Base-by-base conservation (phyloP, 768 basidiomycete species). In the Favolaschia claudopus region DNA sequence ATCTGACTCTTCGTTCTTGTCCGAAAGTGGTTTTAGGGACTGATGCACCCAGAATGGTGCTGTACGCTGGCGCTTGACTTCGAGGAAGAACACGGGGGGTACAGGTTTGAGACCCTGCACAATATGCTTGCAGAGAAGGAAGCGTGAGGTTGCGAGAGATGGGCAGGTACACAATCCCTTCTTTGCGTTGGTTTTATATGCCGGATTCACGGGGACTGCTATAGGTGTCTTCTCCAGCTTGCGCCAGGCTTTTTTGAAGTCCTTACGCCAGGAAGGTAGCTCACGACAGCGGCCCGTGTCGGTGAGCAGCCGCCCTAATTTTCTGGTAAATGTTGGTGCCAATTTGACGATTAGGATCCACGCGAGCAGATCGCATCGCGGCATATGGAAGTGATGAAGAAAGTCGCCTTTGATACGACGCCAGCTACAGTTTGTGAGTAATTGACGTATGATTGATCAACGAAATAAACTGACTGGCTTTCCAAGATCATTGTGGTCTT, bases 331-430 rank as follows among this genome's bases (percentile, higher is more conserved):
- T 10, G 32, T 36, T 12, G 75, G 75, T 4, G 65, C 68, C 10
- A 77, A 66, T 34, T 76, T 76, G 13, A 32, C 34, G 17, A 75
- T 55, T 0, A 75, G 33, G 36, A 75, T 71, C 75, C 70, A 77
- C 2, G 58, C 62, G 5, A 77, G 68, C 2, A 76, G 54, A 53
- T 76, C 76, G 40, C 73, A 56, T 10, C 67, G 67, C 1, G 73
- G 74, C 55, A 64, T 68, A 34, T 68, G 68, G 45, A 74, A 74
- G 53, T 75, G 71, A 36, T 74, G 71, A 4, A 76, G 65, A 45
- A 69, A 75, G 47, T 76, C 71, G 22, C 69, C 52, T 36, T 77
- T 77, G 37, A 77, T 76, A 7, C 50, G 62, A 5, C 69, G 59
- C 76, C 74, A 76, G 62, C 75, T 75, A 39, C 9, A 5, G 25